Evolutionary conservation across 2,329 filamentous ascomycete genomes (phyloP), one percentile per base, ranked within the genome.

Genomic region (Zymoseptoria pseudotritici): DNA sequence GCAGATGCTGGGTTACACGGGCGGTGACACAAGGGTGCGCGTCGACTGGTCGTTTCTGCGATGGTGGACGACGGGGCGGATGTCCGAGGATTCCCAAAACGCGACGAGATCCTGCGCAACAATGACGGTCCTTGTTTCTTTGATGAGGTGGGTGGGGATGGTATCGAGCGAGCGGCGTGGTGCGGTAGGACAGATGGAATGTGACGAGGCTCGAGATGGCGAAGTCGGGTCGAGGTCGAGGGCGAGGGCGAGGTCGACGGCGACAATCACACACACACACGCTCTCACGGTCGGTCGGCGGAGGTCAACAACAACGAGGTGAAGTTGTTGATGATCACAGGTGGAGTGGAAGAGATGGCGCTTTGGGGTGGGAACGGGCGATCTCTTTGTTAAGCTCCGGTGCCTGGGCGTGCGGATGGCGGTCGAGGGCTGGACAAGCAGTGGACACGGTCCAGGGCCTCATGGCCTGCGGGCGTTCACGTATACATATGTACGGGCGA

Each of bases 331-430:
- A 62, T 58, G 59, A 57, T 49, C 57, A 21, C 50, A 58, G 63
- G 58, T 29, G 26, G 26, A 29, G 26, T 29, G 26, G 26, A 29
- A 29, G 26, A 7, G 26, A 29, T 29, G 60, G 62, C 61, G 60
- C 64, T 71, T 72, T 68, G 67, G 70, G 62, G 67, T 68, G 71
- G 70, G 67, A 72, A 73, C 36, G 71, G 77, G 74, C 77, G 77
- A 79, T 79, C 77, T 75, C 76, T 46, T 77, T 78, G 76, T 78
- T 78, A 78, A 78, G 76, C 75, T 77, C 74, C 74, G 73, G 73
- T 74, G 71, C 73, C 74, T 76, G 75, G 26, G 70, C 73, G 74
- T 67, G 73, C 72, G 72, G 73, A 77, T 74, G 77, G 77, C 76
- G 74, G 70, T 70, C 68, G 67, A 72, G 73, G 76, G 76, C 76